Evolutionary conservation across 1,284 basidiomycete genomes (phyloP).

Genomic region (Gomphus bonarii): DNA sequence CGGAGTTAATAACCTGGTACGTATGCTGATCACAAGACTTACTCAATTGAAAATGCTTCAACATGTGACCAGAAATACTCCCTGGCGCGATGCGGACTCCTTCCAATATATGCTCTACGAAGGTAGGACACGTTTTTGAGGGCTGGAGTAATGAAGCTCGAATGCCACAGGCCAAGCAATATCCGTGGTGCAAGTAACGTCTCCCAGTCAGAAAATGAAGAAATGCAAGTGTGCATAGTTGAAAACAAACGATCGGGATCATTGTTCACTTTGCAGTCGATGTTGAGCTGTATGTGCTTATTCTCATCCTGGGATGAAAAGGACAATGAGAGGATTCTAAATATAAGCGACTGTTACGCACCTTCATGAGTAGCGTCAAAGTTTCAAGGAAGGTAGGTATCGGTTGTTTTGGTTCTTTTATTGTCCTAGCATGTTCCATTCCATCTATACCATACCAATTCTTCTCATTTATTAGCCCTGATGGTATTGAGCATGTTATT

Average conservation of each 20-base stretch:
- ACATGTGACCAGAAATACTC: conserved; percentile 89
- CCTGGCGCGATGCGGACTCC: conserved; percentile 56
- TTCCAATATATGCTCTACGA: conserved; percentile 79
- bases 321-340: conserved; percentile 7
- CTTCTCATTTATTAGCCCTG: conserved; percentile 60
- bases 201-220: conserved; percentile 67
- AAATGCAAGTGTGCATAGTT: conserved; percentile 73
- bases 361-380: conserved; percentile 71
- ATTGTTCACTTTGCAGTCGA: conserved; percentile 93
- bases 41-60: conserved; percentile 83
- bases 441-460: conserved; percentile 65
- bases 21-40: conserved; percentile 56
- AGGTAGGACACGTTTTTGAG: conserved; percentile 72
- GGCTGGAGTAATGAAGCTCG: conserved; percentile 77
- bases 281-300: conserved; percentile 77
- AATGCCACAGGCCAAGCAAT: conserved; percentile 88
- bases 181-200: conserved; percentile 81
- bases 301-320: conserved; percentile 58
- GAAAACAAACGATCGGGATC: conserved; percentile 81
- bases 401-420: conserved; percentile 71
- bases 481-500: conserved; percentile 6
- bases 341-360: conserved; percentile 22
- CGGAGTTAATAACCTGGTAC: background rate
- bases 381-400: conserved; percentile 87
- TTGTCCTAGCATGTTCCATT: conserved; percentile 78